phyloP scores from a whole-genome alignment of 108 stramenopile genomes.

The Skeletonema tropicum region DNA sequence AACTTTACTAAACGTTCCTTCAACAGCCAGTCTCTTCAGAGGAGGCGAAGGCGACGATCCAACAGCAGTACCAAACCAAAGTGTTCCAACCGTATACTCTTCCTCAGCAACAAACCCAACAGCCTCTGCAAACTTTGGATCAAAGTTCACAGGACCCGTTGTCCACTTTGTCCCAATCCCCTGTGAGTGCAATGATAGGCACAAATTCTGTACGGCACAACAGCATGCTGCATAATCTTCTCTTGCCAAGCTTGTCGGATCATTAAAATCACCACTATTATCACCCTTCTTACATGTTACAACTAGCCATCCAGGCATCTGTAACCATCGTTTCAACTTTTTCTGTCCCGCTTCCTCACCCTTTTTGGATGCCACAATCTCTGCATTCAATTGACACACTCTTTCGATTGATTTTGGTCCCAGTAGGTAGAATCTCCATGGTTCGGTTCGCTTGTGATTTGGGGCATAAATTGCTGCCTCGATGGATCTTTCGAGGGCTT shows the following conservation, averaged over 20 bases:
- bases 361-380: conserved; percentile 33
- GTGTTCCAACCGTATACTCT: conserved; percentile 57
- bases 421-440: conserved; percentile 59
- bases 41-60: conserved; percentile 16
- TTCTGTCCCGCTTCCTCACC: conserved; percentile 34
- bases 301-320: conserved; percentile 63
- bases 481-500: conserved; percentile 35
- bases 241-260: conserved; percentile 39
- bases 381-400: conserved; percentile 51
- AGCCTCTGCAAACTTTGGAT: conserved; percentile 32
- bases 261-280: conserved; percentile 23
- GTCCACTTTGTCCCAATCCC: conserved; percentile 72
- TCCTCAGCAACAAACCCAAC: conserved; percentile 35
- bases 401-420: conserved; percentile 47
- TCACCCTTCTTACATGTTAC: conserved; percentile 44
- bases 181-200: conserved; percentile 44
- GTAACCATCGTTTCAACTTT: conserved; percentile 49
- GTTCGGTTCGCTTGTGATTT: conserved; percentile 62
- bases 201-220: conserved; percentile 63
- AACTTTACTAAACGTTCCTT: conserved; percentile 8
- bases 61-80: conserved; percentile 58
- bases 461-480: conserved; percentile 55
- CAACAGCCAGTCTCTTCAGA: conserved; percentile 29
- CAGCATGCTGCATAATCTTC: conserved; percentile 69
- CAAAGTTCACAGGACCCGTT: conserved; percentile 63